Conservation (phyloP, 2,329 filamentous ascomycete species). For the Penicillium sp. region DNA sequence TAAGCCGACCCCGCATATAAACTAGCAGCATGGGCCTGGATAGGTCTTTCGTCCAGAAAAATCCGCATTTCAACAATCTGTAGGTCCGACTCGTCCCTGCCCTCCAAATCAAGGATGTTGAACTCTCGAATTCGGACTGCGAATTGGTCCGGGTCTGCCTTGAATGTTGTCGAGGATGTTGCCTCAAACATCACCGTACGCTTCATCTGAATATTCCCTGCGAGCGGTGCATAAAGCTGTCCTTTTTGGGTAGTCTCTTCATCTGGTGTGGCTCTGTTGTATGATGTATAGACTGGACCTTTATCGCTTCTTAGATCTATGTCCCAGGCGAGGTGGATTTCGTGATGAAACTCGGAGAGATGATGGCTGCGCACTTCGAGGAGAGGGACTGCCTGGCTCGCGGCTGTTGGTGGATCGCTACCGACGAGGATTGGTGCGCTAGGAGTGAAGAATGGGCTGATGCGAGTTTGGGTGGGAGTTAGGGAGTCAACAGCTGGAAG, state of each 20-base stretch:
- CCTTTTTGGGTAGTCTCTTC: neutral
- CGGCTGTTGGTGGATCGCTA: constrained; percentile 17
- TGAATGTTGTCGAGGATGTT: constrained; percentile 19
- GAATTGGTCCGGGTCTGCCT: constrained; percentile 24
- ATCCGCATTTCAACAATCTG: constrained; percentile 22
- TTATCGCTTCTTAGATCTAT: constrained; percentile 11
- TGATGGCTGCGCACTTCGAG: constrained; percentile 20
- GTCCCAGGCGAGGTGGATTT: constrained; percentile 24
- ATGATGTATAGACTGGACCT: neutral
- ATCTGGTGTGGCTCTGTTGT: neutral
- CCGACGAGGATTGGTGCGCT: constrained; percentile 18
- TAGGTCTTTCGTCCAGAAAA: constrained; percentile 20
- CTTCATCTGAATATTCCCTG: constrained; percentile 7
- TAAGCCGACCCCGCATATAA: neutral
- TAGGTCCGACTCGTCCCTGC: constrained; percentile 8
- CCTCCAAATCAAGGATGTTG: constrained; percentile 20
- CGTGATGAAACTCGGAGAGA: constrained; percentile 15
- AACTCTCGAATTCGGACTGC: constrained; percentile 19
- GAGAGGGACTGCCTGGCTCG: constrained; percentile 10
- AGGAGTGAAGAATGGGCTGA: constrained; percentile 17
- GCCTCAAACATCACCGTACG: constrained; percentile 26
- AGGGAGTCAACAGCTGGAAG: constrained; percentile 22
- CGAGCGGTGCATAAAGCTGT: constrained; percentile 8
- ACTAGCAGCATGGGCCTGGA: constrained; percentile 18
- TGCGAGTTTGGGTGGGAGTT: neutral